Conservation (phyloP, 768 basidiomycete genomes). For the Serpula lacrymans region DNA sequence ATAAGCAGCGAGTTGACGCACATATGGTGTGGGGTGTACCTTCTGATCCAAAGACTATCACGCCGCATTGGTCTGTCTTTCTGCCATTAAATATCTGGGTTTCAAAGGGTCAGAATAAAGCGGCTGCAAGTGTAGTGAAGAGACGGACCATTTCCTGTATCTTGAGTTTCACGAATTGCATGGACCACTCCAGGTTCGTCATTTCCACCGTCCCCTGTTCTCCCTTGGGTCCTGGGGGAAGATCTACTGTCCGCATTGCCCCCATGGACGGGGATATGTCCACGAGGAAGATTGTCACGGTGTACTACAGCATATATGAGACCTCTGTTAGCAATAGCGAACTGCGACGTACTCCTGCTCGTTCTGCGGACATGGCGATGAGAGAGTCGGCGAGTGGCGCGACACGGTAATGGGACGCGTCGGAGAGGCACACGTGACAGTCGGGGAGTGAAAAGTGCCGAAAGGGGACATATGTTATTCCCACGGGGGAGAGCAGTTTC, state of each 20-base stretch:
- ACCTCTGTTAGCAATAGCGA: neutral
- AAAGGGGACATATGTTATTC: too few species aligned
- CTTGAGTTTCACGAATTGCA: constrained; percentile 88
- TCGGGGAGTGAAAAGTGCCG: too few species aligned
- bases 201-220: constrained; percentile 52
- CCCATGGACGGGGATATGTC: constrained; percentile 90
- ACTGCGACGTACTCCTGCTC: constrained; percentile 64
- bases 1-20: neutral
- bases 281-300: constrained; percentile 85
- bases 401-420: too few species aligned
- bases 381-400: constrained; percentile 15
- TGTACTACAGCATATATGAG: constrained; percentile 50
- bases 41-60: constrained; percentile 83
- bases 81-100: constrained; percentile 82
- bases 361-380: constrained; percentile 66
- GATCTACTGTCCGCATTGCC: constrained; percentile 50
- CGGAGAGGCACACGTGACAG: constrained; percentile 14
- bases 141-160: constrained; percentile 81
- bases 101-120: neutral
- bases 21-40: constrained; percentile 32
- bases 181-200: constrained; percentile 75
- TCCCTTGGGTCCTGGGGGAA: constrained; percentile 50
- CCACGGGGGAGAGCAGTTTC: too few species aligned
- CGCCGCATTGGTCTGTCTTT: constrained; percentile 93
- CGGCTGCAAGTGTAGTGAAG: constrained; percentile 2